phyloP scores from a whole-genome alignment of 768 basidiomycete genomes.

The Leccinum subtestaceum region DNA sequence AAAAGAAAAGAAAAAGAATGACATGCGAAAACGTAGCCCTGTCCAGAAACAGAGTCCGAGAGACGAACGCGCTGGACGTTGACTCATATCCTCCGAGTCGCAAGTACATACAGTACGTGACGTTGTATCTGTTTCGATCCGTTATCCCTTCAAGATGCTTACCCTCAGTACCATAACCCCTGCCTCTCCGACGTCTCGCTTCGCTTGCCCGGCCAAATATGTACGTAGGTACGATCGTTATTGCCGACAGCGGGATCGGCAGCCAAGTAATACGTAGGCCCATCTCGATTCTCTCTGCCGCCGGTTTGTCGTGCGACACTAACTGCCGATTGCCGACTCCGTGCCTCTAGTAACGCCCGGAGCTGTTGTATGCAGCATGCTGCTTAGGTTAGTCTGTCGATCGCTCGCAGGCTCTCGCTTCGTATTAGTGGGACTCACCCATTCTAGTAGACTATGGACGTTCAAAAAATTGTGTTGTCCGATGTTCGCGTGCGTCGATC shows the following conservation, averaged over 20 bases:
- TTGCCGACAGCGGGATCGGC: neutral
- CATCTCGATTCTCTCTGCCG: neutral
- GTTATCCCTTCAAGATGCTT: neutral
- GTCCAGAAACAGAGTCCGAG: neutral
- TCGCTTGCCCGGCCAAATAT: neutral
- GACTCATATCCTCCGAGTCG: neutral
- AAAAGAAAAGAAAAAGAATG: neutral
- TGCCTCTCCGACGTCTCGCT: no score
- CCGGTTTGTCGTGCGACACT: no score
- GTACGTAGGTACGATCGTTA: neutral
- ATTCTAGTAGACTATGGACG: no score
- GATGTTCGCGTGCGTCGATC: neutral
- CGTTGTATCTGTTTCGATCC: neutral
- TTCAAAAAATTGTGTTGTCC: no score
- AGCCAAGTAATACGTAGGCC: neutral
- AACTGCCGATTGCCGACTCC: neutral
- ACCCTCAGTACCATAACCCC: neutral
- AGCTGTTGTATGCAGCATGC: neutral
- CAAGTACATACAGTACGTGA: neutral
- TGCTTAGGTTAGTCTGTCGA: no score
- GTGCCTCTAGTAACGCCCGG: neutral
- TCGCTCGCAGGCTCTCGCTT: no score
- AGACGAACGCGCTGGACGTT: neutral
- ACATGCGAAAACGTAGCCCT: neutral
- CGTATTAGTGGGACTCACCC: no score